Base-by-base conservation (phyloP, 1,284 basidiomycete species). In the Puccinia coronata region DNA sequence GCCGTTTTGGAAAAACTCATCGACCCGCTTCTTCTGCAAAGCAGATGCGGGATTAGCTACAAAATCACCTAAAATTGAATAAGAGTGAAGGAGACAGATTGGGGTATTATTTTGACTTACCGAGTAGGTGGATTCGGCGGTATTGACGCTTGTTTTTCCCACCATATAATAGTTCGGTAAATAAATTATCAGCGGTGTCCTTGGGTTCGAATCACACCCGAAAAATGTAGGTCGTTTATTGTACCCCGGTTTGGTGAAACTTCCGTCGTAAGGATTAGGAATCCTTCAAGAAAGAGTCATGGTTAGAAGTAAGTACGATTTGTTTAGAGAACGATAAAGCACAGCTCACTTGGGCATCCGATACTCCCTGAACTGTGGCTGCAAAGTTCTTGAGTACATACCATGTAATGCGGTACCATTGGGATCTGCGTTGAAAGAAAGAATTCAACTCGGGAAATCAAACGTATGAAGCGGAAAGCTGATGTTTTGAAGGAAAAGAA, bases 211-310 rank as follows among this genome's bases (percentile, higher is more conserved):
- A 69, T 78, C 65, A 55, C 76, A 78, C 11, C 76, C 76, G 28
- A 78, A 78, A 39, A 78, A 78, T 18, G 63, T 55, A 14, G 76
- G 76, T 51, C 63, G n/a, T 67, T 78, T 12, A 41, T 78, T n/a
- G 53, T 67, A 55, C 14, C 76, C 76, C 16, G 36, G 31, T 53
- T 53, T 41, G 49, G 41, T 28, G 51, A 78, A 78, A 41, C 41
- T 63, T 59, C 73, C 73, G 41, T 75, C 63, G 39, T 36, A 77
- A 51, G 75, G 18, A 39, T 78, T 69, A 0, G 76, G 76, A 78
- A 78, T 51, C 28, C 76, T 78, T 16, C 16, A 43, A 8, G 43
- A 47, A 28, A 49, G 8, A 70, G 28, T 1, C 12, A 31, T 11
- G n/a, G 34, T 70, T 20, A 69, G 41, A 9, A 41, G 41, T 34